Evolutionary conservation across 345 rosid species (phyloP).

Genomic region (Camelina neglecta): DNA sequence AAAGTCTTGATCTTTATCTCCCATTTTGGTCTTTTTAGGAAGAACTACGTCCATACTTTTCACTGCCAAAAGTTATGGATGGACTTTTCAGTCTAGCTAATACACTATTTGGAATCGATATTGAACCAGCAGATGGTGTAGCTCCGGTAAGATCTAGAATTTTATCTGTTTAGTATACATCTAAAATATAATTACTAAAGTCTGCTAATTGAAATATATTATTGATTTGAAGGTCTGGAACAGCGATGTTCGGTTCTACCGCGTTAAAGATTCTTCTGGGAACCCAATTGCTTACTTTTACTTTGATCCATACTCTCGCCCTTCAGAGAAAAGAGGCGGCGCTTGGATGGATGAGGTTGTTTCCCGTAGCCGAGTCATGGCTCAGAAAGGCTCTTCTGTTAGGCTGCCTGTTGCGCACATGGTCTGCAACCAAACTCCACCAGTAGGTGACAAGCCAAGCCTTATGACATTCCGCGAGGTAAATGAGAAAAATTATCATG

Average conservation of each 20-base stretch:
- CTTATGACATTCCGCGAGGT: conserved; percentile 98
- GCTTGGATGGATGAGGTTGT: conserved; percentile 97
- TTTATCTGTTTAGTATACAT: conserved; percentile 13
- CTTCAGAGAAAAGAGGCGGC: conserved; percentile 85
- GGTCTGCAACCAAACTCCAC: conserved; percentile 98
- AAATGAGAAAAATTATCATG: not conserved
- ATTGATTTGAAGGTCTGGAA: conserved; percentile 81
- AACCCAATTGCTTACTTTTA: conserved; percentile 80
- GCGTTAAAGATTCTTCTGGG: conserved; percentile 82
- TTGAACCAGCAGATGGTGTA: conserved; percentile 83
- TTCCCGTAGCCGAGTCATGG: conserved; percentile 69
- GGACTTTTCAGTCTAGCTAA: conserved; percentile 89
- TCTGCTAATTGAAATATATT: conserved; percentile 11
- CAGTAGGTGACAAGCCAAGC: conserved; percentile 90
- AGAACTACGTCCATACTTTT: conserved; percentile 87
- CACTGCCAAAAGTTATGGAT: conserved; percentile 84
- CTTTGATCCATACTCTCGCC: conserved; percentile 95
- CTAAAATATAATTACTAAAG: conserved; percentile 42
- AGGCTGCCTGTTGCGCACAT: conserved; percentile 74
- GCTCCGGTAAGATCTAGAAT: conserved; percentile 71
- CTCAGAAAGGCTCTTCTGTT: conserved; percentile 41
- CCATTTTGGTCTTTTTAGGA: conserved; percentile 52
- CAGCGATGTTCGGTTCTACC: conserved; percentile 73
- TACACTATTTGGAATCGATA: conserved; percentile 67
- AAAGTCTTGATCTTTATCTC: conserved; percentile 20